Base-by-base conservation (phyloP, 2,329 filamentous ascomycete species). In the Microcyclospora tardicrescens region DNA sequence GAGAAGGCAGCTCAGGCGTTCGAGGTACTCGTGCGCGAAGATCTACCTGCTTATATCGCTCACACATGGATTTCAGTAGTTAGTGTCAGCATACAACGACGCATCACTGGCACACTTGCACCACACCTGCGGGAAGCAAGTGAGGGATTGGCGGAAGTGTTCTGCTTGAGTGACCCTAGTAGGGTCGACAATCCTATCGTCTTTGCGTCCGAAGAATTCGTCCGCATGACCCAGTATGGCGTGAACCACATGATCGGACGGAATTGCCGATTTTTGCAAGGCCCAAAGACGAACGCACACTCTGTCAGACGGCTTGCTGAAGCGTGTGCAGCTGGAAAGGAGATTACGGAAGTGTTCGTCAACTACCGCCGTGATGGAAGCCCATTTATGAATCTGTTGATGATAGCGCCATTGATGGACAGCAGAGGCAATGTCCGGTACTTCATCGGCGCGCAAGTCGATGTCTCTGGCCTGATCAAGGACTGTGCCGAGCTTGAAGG, bases 241-340 rank as follows among this genome's bases (percentile, higher is more conserved):
- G 75, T 81, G 61, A 71, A 68, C 40, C 84, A 86, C 53, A 73
- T 77, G 2, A 72, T 87, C 13, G 82, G 82, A 0, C 74, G 79
- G 27, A 87, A 87, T 46, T 86, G 82, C 50, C 75, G 82, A 6
- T 86, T 87, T 50, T 69, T 87, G 2, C 82, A 86, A 56, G 82
- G 83, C 0, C 81, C 81, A 0, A 73, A 72, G 49, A 85, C 81
- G 5, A 80, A 79, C 46, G 66, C 65, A 0, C 68, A 71, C 43
- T 81, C 76, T 36, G 66, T 81, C 0, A 61, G 66, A 38, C 67
- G 83, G 38, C 64, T 87, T 10, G 66, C 71, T 27, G 71, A 79
- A 31, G 76, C 75, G 19, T 61, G 81, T 10, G 57, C 66, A 6
- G 71, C 67, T 1, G 78, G 79, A n/a, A 69, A 73, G 47, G 81